These are phyloP conservation scores for Cladorrhinum samala DNA, from an alignment of 495 filamentous ascomycete species.

Conservation along the genomic window DNA sequence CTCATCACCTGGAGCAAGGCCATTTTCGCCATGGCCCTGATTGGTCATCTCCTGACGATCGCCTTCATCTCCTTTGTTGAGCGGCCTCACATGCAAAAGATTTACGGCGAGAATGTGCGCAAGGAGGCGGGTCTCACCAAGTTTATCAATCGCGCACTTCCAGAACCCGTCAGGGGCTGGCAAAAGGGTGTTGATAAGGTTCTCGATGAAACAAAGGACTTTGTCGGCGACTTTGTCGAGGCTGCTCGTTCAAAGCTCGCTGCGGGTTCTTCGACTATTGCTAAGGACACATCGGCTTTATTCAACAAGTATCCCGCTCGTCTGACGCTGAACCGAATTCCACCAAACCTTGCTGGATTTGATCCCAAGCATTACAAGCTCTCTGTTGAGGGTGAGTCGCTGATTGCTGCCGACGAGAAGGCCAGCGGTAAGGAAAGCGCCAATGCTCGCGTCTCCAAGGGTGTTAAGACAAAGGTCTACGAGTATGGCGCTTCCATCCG, in stretches of 20 bases:
- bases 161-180: slow-evolving; percentile 63
- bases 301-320: slow-evolving; percentile 88
- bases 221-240: slow-evolving; percentile 86
- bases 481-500: slow-evolving; percentile 89
- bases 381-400: slow-evolving; percentile 60
- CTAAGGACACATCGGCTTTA: slow-evolving; percentile 78
- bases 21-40: slow-evolving; percentile 75
- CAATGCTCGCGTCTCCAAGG: slow-evolving; percentile 37
- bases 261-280: slow-evolving; percentile 76
- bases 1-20: slow-evolving; percentile 82
- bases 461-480: slow-evolving; percentile 66
- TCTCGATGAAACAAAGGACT: slow-evolving; percentile 73
- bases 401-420: slow-evolving; percentile 46
- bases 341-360: slow-evolving; percentile 76
- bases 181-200: slow-evolving; percentile 83
- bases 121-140: slow-evolving; percentile 85
- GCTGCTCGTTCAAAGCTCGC: slow-evolving; percentile 81
- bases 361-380: slow-evolving; percentile 78
- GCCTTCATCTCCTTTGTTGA: slow-evolving; percentile 91
- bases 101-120: slow-evolving; percentile 80
- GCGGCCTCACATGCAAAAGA: slow-evolving; percentile 96
- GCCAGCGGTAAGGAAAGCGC: slow-evolving; percentile 43
- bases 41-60: slow-evolving; percentile 78
- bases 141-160: slow-evolving; percentile 82
- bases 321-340: slow-evolving; percentile 74